These are phyloP conservation scores for Nemania bipapillata DNA, from an alignment of 2,329 filamentous ascomycete species.

Conservation along the genomic window DNA sequence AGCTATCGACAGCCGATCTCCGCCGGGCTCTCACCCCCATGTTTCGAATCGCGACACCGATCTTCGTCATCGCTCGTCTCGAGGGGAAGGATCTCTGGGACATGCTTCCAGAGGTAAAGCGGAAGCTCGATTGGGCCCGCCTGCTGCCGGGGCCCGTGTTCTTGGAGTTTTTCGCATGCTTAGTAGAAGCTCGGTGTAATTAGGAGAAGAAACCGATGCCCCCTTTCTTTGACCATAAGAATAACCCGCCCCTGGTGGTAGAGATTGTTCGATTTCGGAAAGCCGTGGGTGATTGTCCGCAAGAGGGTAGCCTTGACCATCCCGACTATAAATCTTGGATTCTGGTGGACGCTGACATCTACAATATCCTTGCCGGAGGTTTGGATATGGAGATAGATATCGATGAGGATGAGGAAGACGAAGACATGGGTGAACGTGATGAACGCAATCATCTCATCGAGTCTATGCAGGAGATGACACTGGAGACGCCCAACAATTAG, in stretches of 20 bases:
- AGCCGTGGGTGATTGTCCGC: constrained; percentile 17
- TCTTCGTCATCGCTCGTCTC: constrained; percentile 13
- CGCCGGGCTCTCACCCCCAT: constrained; percentile 7
- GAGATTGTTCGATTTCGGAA: constrained; percentile 14
- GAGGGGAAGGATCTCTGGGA: constrained; percentile 21
- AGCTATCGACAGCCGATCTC: neutral
- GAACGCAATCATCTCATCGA: neutral
- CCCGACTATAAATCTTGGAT: constrained; percentile 19
- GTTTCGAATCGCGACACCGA: constrained; percentile 20
- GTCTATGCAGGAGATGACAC: neutral
- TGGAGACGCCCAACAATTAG: neutral
- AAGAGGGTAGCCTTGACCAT: neutral
- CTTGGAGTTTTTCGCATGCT: constrained; percentile 20
- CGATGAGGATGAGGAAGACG: constrained; percentile 21
- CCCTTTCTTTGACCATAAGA: constrained; percentile 3
- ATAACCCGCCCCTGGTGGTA: neutral
- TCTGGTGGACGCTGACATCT: constrained; percentile 9
- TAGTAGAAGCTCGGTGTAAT: constrained; percentile 15
- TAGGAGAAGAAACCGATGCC: constrained; percentile 9
- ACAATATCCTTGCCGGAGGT: constrained; percentile 13
- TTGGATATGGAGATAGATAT: constrained; percentile 4
- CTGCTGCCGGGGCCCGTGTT: constrained; percentile 6
- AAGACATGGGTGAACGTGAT: neutral
- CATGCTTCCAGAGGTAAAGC: constrained; percentile 12
- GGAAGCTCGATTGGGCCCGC: constrained; percentile 21